Base-by-base conservation (phyloP, 129 eudicot genomes). In the Centella asiatica region DNA sequence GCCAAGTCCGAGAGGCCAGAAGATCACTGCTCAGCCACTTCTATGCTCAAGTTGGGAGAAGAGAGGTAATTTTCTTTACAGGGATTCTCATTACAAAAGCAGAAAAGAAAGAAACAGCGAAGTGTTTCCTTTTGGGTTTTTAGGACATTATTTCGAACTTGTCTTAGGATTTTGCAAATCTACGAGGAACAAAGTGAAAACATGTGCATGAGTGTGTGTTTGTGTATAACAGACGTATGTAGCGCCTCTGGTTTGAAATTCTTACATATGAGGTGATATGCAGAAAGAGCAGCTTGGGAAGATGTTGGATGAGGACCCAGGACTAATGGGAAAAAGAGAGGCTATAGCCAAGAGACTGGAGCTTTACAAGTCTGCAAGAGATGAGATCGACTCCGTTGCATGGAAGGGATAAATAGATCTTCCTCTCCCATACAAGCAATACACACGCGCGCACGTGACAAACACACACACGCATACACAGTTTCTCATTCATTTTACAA, bases 1-100 rank as follows among this genome's bases (percentile, higher is more conserved):
- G 99, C 71, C 99, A 93, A 80, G 99, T 93, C 62, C 72, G 85
- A 69, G 90, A 93, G 77, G 99, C 99, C 57, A 93, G 83, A 72
- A 74, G 81, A 68, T 62, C 95, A n/a, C 72, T 93, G 62, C 88
- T 93, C 22, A 85, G 87, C 70, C 78, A 69, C 23, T 93, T 87
- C 54, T 93, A 93, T 57, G 83, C 95, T 28, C 85, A 87, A 62
- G 68, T 93, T 55, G 99, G 99, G 28, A 82, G 89, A 71, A 93
- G 75, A 62, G 99, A 93, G 95, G 98, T 90, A 73, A 50, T 23
- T 52, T 39, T 17, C 22, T 29, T 34, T 53, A 27, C 36, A n/a
- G n/a, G n/a, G n/a, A n/a, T n/a, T n/a, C n/a, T n/a, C n/a, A 25
- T n/a, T 52, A 23, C 33, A 52, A 22, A 18, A 22, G 34, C 24